Evolutionary conservation across 352 stramenopile species (phyloP), one percentile per base, ranked within the genome.

Genomic region (Pythium myriotylum): DNA sequence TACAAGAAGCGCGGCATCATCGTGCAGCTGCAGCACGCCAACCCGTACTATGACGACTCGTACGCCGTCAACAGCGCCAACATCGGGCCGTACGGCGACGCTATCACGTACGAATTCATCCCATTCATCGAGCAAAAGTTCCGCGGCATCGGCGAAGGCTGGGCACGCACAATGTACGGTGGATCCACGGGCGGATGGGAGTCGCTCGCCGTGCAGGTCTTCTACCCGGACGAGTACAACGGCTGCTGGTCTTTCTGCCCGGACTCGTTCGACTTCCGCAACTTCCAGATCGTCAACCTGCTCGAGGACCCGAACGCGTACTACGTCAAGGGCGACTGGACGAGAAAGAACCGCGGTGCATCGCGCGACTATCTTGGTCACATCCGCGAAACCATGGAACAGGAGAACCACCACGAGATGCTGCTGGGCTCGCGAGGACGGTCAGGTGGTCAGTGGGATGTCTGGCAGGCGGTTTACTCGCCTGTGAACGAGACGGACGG

Each of bases 201-300:
- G 68, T 91, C 81, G 0, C 74, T 91, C 12, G 79, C 81, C 1
- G 79, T 88, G 26, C 81, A 91, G 33, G 81, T 91, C 2, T 88
- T 84, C 63, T 91, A 91, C 54, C 81, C 79, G 3, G 79, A 91
- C 19, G 81, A 87, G 24, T 91, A 89, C 77, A 91, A 89, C 52
- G 81, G 81, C 54, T 91, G 81, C 74, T 91, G 79, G 81, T 84
- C 79, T n/a, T 91, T 91, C 60, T 91, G 81, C 27, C 81, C 81
- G 0, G 81, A 91, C 48, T 80, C 81, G 35, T 91, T 89, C 51
- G 81, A 91, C 58, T 91, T 91, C 50, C 81, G 68, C 47, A 81
- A 84, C 8, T 91, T 91, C 64, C 81, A 91, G 55, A 77, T 89
- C 52, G 81, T 91, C 20, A 71, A 91, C 41, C 47, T 91, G 16